Evolutionary conservation across 2,329 filamentous ascomycete species (phyloP).

Genomic region (Aspergillus alliaceus): DNA sequence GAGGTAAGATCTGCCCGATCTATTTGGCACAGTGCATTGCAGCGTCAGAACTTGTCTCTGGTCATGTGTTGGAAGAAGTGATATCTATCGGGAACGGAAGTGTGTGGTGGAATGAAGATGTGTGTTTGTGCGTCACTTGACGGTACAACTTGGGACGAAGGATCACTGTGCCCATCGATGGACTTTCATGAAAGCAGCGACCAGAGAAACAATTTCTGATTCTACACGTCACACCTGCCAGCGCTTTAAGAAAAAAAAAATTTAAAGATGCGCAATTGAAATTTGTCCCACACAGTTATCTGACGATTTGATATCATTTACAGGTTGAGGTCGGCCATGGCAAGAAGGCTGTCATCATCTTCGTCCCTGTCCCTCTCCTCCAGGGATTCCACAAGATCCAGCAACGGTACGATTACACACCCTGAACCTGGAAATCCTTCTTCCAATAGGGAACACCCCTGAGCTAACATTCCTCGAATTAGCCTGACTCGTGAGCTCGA

Average conservation of each 20-base stretch:
- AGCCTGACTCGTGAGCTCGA: conserved; percentile 99
- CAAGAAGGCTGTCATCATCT: conserved; percentile 99
- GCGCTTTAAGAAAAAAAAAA: background rate
- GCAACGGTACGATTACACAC: conserved; percentile 76
- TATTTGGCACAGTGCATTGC: background rate
- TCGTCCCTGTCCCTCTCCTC: conserved; percentile 99
- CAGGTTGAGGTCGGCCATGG: conserved; percentile 99
- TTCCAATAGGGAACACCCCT: background rate
- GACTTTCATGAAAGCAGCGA: background rate
- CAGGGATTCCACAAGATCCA: conserved; percentile 98
- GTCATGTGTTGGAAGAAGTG: background rate
- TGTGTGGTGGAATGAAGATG: background rate
- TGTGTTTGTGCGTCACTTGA: background rate
- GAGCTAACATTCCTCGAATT: conserved; percentile 3
- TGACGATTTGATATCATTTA: conserved; percentile 28
- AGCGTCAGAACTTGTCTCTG: background rate
- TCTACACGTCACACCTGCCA: background rate
- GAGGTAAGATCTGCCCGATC: conserved; percentile 71
- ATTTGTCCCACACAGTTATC: background rate
- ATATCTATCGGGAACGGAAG: background rate
- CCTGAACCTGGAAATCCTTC: background rate
- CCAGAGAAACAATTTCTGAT: conserved; percentile 2
- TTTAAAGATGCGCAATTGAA: conserved; percentile 6
- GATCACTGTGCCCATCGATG: background rate
- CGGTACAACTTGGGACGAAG: background rate